Base-by-base conservation (phyloP, 345 rosid genomes). In the Capsella bursapastoris region DNA sequence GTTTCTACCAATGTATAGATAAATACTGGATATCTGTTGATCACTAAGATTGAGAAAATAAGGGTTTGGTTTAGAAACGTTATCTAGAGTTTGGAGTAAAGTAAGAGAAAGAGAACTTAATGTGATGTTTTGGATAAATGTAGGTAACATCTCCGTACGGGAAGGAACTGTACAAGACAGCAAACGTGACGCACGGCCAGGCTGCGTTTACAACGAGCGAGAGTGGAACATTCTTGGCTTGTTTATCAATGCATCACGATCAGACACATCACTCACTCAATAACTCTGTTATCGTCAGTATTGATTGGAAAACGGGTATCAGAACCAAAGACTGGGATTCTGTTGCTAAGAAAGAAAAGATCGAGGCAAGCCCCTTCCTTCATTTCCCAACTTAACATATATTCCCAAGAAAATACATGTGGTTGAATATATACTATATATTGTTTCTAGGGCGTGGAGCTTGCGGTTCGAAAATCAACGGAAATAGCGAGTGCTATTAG, bases 91-190 rank as follows among this genome's bases (percentile, higher is more conserved):
- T 55, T 8, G 41, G 41, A 32, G 15, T 59, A 35, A 32, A 29
- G 34, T 27, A 66, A 49, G 57, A 40, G 50, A 50, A 60, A 37
- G 32, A 40, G 25, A 16, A 53, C 1, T 72, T 34, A 29, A 14
- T 57, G 35, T 71, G 25, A 32, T 40, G 61, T n/a, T 9, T 64
- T 59, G 44, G 44, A 34, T n/a, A 47, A 64, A 61, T 70, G 44
- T 67, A 93, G 97, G 98, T 91, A 53, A 80, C 91, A 72, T 88
- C 97, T 14, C 92, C 98, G 8, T 84, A 64, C 59, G 97, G 94
- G 55, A 89, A 84, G 74, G 89, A 84, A 77, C 81, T 91, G 45
- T 86, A 89, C 80, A 87, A 87, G 53, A 67, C 43, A 25, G 84
- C 81, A 60, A 93, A 91, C 67, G 84, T 70, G 35, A 86, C 97